These are phyloP conservation scores for Herpetomonas muscarum DNA, from an alignment of 208 protist genomes.

Conservation along the genomic window DNA sequence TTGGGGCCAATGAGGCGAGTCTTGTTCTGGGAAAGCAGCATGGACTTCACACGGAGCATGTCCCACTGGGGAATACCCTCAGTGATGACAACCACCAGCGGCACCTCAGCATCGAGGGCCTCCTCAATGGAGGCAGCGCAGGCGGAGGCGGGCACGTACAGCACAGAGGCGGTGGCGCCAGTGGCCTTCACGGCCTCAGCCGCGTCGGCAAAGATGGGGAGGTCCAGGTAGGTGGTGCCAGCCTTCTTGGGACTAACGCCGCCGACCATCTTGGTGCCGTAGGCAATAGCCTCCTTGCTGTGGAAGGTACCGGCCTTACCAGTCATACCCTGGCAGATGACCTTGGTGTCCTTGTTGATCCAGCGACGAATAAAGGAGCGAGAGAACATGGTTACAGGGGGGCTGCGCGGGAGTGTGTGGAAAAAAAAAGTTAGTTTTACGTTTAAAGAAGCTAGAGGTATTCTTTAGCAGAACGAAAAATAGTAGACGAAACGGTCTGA, in stretches of 20 bases:
- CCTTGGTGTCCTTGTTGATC: constrained; percentile 96
- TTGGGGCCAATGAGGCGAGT: constrained; percentile 98
- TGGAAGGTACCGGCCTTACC: constrained; percentile 98
- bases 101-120: constrained; percentile 96
- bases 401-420: not conserved
- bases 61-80: constrained; percentile 99
- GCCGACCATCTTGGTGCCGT: constrained; percentile 98
- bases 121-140: constrained; percentile 96
- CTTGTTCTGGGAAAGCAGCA: constrained; percentile 90
- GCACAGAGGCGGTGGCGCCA: constrained; percentile 93
- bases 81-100: constrained; percentile 98
- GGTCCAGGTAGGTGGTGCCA: constrained; percentile 90
- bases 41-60: constrained; percentile 95
- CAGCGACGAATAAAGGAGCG: constrained; percentile 55
- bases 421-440: not conserved
- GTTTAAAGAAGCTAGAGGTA: not conserved
- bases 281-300: constrained; percentile 95
- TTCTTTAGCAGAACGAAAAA: constrained; percentile 3
- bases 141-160: constrained; percentile 97
- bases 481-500: not conserved
- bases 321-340: constrained; percentile 99
- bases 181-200: constrained; percentile 90
- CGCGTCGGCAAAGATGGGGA: constrained; percentile 95
- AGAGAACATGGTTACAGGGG: constrained; percentile 42
- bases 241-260: constrained; percentile 97